A percentile compares a stretch with the other conserved stretches of the same genome.
Evolutionary conservation across 257 asterid species (phyloP).

Genomic region (Henckelia pumila): DNA sequence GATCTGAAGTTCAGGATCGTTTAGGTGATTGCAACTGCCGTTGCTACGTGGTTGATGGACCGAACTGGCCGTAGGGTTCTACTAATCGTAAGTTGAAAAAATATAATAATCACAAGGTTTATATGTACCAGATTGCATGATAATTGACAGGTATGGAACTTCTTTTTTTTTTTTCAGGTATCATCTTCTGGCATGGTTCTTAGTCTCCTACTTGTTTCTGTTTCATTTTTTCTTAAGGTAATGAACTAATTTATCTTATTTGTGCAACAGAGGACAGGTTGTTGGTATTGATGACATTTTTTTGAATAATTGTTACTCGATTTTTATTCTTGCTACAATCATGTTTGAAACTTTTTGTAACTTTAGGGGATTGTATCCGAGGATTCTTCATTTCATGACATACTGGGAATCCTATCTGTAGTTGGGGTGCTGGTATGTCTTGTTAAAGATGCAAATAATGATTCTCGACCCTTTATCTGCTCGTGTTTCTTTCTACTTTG

Average conservation of each 20-base stretch:
- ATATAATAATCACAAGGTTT: background rate
- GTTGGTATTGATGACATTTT: background rate
- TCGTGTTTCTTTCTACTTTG: constrained; percentile 18
- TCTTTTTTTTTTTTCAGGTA: constrained; percentile 42
- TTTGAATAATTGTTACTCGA: background rate
- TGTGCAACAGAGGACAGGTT: background rate
- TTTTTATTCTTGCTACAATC: background rate
- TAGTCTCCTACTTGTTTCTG: constrained; percentile 74
- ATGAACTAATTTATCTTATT: constrained; percentile 4
- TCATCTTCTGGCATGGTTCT: constrained; percentile 82
- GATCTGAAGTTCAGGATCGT: constrained; percentile 20
- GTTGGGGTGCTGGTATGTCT: constrained; percentile 60
- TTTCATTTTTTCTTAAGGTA: constrained; percentile 81
- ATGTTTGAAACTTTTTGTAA: constrained; percentile 20
- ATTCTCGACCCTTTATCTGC: constrained; percentile 8
- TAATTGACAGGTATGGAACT: constrained; percentile 8
- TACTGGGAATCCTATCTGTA: constrained; percentile 64
- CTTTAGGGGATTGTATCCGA: constrained; percentile 47
- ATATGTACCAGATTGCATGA: constrained; percentile 16
- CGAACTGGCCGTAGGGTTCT: constrained; percentile 88
- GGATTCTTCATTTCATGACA: constrained; percentile 47
- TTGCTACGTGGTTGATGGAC: constrained; percentile 85
- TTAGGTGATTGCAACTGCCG: constrained; percentile 86
- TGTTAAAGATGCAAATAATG: constrained; percentile 8
- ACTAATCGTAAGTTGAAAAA: constrained; percentile 54